Conservation (phyloP, 257 asterid species). For the Nyctanthes arbortristis region DNA sequence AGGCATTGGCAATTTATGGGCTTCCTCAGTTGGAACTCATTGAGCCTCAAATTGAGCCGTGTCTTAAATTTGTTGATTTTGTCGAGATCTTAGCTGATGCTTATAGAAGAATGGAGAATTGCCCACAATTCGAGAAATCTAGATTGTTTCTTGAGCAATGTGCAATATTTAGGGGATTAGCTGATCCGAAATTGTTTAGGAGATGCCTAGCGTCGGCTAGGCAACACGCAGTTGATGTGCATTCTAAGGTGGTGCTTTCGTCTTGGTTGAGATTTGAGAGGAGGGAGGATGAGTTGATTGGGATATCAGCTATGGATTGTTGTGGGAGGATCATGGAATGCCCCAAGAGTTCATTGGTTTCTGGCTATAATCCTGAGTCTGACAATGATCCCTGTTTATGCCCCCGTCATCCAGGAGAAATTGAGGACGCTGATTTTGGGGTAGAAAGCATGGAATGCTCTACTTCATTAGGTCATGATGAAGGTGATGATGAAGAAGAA, state of each 20-base stretch:
- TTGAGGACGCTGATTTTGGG: constrained; percentile 21
- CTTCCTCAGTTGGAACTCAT: constrained; percentile 70
- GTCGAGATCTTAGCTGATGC: constrained; percentile 66
- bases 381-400: constrained; percentile 69
- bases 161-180: constrained; percentile 59
- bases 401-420: constrained; percentile 30
- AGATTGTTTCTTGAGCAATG: constrained; percentile 74
- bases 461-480: constrained; percentile 47
- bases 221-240: constrained; percentile 84
- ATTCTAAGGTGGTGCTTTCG: constrained; percentile 80
- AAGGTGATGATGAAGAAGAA: constrained; percentile 35
- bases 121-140: constrained; percentile 60
- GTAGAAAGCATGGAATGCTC: constrained; percentile 60
- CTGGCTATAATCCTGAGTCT: constrained; percentile 86
- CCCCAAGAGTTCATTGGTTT: constrained; percentile 57
- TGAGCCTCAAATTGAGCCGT: constrained; percentile 84
- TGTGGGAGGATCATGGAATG: constrained; percentile 82
- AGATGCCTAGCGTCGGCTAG: constrained; percentile 79
- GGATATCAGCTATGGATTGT: constrained; percentile 86
- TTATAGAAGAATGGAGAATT: constrained; percentile 52
- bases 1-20: constrained; percentile 70
- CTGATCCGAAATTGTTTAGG: constrained; percentile 90
- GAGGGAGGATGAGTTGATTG: constrained; percentile 86
- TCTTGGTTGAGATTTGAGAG: constrained; percentile 95
- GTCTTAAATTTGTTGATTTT: constrained; percentile 67